A percentile compares a stretch with the other conserved stretches of the same genome.
Evolutionary conservation across 108 stramenopile genomes (phyloP).

Genomic region (Seminavis robusta): DNA sequence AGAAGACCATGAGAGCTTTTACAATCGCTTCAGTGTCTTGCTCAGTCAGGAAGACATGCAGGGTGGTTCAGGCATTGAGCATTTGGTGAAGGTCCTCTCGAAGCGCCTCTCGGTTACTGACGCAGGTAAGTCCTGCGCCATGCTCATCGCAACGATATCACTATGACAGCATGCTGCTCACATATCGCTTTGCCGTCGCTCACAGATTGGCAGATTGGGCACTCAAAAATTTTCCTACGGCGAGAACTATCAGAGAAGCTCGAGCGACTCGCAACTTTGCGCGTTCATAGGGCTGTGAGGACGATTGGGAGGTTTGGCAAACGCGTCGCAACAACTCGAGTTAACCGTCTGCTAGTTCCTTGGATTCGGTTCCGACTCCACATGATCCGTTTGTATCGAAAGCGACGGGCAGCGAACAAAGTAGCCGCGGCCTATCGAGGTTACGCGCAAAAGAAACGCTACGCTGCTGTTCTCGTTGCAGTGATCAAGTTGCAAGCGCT

Average conservation of each 20-base stretch:
- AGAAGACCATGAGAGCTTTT: slow-evolving; percentile 86
- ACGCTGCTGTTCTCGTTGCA: slow-evolving; percentile 14
- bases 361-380: slow-evolving; percentile 66
- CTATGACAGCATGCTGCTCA: no score
- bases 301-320: slow-evolving; percentile 62
- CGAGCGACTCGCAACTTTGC: slow-evolving; percentile 69
- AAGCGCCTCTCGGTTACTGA: slow-evolving; percentile 74
- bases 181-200: no score
- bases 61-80: slow-evolving; percentile 59
- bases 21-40: slow-evolving; percentile 76
- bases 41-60: slow-evolving; percentile 50
- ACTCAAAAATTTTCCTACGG: slow-evolving; percentile 86
- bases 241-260: slow-evolving; percentile 79
- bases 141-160: no score
- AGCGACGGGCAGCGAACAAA: slow-evolving; percentile 35
- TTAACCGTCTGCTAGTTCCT: slow-evolving; percentile 43
- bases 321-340: slow-evolving; percentile 37
- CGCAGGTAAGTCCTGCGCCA: no score
- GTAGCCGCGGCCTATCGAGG: slow-evolving; percentile 54
- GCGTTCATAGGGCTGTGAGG: slow-evolving; percentile 65
- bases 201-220: slow-evolving; percentile 94
- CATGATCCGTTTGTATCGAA: slow-evolving; percentile 43
- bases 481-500: slow-evolving; percentile 56
- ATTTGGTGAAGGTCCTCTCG: slow-evolving; percentile 70
- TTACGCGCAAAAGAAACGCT: slow-evolving; percentile 24